Evolutionary conservation across 2,329 filamentous ascomycete species (phyloP).

Genomic region (Pseudocercospora cruenta): DNA sequence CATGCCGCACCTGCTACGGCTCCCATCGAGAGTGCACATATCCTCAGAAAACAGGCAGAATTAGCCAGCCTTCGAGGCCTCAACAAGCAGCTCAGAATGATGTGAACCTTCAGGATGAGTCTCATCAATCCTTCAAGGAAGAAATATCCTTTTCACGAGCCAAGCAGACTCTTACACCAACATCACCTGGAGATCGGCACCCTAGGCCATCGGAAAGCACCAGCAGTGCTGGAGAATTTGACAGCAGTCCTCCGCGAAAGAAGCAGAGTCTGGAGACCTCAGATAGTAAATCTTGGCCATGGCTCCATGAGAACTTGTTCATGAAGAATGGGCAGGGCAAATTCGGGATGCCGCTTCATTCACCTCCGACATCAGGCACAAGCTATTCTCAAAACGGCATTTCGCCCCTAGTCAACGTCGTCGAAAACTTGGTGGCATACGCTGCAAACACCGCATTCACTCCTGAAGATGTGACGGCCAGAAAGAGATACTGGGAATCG

Average conservation of each 20-base stretch:
- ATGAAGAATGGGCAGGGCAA: constrained; percentile 9
- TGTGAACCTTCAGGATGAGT: neutral
- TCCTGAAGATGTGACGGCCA: constrained; percentile 13
- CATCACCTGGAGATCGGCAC: neutral
- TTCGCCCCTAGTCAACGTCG: constrained; percentile 10
- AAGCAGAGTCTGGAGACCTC: neutral
- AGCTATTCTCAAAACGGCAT: neutral
- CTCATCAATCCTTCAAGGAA: neutral
- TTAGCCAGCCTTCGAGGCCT: constrained; percentile 20
- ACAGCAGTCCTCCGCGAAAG: neutral
- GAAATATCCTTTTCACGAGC: neutral
- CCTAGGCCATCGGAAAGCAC: neutral
- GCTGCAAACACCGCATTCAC: constrained; percentile 21
- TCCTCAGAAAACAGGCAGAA: constrained; percentile 17
- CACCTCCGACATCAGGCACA: neutral
- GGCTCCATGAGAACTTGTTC: constrained; percentile 22
- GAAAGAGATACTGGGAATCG: constrained; percentile 21
- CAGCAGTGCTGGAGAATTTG: neutral
- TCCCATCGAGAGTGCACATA: constrained; percentile 21
- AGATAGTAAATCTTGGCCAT: constrained; percentile 17
- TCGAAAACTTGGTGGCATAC: constrained; percentile 20
- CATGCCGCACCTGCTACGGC: constrained; percentile 19
- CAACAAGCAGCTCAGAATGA: neutral
- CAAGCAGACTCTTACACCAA: neutral
- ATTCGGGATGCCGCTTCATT: neutral